phyloP scores from a whole-genome alignment of 129 eudicot species.

The Mikania micrantha region DNA sequence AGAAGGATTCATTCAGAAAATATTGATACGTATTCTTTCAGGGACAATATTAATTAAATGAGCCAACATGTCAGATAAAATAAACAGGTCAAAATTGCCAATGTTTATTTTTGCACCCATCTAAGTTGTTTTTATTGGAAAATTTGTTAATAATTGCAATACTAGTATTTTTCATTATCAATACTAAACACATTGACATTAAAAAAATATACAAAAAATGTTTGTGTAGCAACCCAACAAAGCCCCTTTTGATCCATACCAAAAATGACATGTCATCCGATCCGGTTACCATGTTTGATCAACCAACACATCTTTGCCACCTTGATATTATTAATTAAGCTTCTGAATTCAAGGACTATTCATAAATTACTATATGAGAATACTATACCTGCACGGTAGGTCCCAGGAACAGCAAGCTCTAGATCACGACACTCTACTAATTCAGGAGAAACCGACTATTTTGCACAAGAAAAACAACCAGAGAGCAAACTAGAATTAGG shows the following conservation, averaged over 20 bases:
- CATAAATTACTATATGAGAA: conserved; percentile 3
- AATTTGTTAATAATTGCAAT: background rate
- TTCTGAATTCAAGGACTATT: background rate
- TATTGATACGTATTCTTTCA: too few relatives aligned
- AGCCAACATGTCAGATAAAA: background rate
- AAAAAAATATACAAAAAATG: background rate
- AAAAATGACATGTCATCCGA: background rate
- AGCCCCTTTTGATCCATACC: background rate
- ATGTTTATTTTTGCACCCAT: background rate
- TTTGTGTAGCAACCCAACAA: background rate
- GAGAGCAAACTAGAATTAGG: conserved; percentile 7
- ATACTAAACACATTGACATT: background rate
- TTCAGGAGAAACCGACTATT: conserved; percentile 88
- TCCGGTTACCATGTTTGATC: background rate
- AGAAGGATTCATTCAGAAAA: too few relatives aligned
- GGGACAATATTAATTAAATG: too few relatives aligned
- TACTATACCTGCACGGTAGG: conserved; percentile 72
- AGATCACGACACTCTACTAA: conserved; percentile 75
- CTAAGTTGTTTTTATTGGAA: background rate
- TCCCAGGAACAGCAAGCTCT: conserved; percentile 98
- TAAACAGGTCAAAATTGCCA: background rate
- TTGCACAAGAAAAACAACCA: conserved; percentile 20
- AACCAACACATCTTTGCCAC: background rate
- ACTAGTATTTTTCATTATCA: background rate
- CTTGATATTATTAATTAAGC: conserved; percentile 4